A percentile compares a stretch with the other conserved stretches of the same genome.
Conservation (phyloP, 305 asterid genomes). For the Fraxinus baroniana region DNA sequence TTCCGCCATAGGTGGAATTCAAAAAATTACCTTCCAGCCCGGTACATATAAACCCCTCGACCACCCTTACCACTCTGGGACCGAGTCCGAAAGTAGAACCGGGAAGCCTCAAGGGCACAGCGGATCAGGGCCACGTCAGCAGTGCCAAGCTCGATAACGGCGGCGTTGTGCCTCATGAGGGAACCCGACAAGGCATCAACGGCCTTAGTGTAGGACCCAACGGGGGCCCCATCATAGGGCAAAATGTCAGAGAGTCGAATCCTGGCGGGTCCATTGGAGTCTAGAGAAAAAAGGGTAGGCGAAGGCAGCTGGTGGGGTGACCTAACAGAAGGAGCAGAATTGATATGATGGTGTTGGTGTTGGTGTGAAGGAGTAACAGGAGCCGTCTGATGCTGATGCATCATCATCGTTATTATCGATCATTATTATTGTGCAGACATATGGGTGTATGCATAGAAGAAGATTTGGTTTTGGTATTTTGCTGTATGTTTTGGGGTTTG, state of each 20-base stretch:
- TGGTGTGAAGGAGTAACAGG: neutral
- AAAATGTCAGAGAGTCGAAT: slow-evolving; percentile 69
- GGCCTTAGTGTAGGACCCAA: slow-evolving; percentile 52
- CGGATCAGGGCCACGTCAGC: slow-evolving; percentile 78
- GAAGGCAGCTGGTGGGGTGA: slow-evolving; percentile 34
- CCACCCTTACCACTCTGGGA: slow-evolving; percentile 42
- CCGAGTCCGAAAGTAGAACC: slow-evolving; percentile 65
- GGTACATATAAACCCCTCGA: slow-evolving; percentile 66
- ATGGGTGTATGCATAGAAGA: neutral
- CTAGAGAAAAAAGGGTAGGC: slow-evolving; percentile 35
- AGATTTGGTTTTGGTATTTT: neutral
- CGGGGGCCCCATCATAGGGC: slow-evolving; percentile 85
- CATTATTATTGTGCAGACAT: slow-evolving; percentile 23
- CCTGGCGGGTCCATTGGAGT: slow-evolving; percentile 30
- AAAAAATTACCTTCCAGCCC: slow-evolving; percentile 74
- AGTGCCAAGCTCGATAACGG: slow-evolving; percentile 65
- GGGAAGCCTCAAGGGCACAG: slow-evolving; percentile 75
- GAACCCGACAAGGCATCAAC: slow-evolving; percentile 79
- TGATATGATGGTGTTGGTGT: slow-evolving; percentile 28
- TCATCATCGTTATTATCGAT: slow-evolving; percentile 45
- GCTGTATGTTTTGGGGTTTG: neutral
- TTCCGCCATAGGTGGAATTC: neutral
- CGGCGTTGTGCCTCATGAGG: slow-evolving; percentile 87
- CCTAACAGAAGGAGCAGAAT: slow-evolving; percentile 33
- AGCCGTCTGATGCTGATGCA: slow-evolving; percentile 30